These are phyloP conservation scores for Austroboletus novae-zelandiae DNA, from an alignment of 1,284 basidiomycete genomes.

Conservation along the genomic window DNA sequence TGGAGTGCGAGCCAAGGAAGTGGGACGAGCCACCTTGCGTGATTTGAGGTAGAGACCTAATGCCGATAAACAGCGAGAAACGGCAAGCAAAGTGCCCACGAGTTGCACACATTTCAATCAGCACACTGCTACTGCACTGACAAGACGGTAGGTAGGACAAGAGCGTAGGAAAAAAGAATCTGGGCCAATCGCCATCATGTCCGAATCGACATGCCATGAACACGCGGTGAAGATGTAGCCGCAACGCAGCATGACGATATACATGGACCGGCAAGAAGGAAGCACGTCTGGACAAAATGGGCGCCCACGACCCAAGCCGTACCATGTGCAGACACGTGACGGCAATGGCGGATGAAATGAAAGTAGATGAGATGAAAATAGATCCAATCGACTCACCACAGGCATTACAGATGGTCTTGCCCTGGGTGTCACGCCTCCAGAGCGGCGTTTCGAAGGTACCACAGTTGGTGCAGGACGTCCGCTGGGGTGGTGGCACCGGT, in stretches of 20 bases:
- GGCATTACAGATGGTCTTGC: conserved; percentile 81
- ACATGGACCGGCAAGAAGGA: conserved; percentile 27
- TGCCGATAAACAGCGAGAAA: conserved; percentile 31
- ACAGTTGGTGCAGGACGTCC: conserved; percentile 63
- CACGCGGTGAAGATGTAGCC: conserved; percentile 34
- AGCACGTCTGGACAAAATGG: conserved; percentile 32
- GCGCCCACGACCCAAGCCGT: conserved; percentile 29
- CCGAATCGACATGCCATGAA: conserved; percentile 35
- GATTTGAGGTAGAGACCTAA: conserved; percentile 71
- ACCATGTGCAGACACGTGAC: conserved; percentile 32
- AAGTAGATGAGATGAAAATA: conserved; percentile 31
- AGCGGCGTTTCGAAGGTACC: conserved; percentile 73
- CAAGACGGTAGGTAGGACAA: conserved; percentile 31
- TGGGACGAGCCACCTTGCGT: conserved; percentile 55
- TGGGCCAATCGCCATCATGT: conserved; percentile 35
- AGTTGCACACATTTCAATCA: conserved; percentile 38
- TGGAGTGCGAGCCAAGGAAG: conserved; percentile 43
- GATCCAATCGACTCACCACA: conserved; percentile 65
- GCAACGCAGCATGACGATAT: conserved; percentile 36
- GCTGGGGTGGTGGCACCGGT: conserved; percentile 28
- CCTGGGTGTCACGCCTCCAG: conserved; percentile 78
- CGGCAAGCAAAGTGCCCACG: conserved; percentile 36
- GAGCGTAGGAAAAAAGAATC: conserved; percentile 30
- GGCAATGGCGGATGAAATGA: conserved; percentile 27
- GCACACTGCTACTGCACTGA: conserved; percentile 37